Percentiles rank a stretch among this genome's conserved stretches.
phyloP scores from a whole-genome alignment of 1,139 yeast species.

The Candida labiduridarum region DNA sequence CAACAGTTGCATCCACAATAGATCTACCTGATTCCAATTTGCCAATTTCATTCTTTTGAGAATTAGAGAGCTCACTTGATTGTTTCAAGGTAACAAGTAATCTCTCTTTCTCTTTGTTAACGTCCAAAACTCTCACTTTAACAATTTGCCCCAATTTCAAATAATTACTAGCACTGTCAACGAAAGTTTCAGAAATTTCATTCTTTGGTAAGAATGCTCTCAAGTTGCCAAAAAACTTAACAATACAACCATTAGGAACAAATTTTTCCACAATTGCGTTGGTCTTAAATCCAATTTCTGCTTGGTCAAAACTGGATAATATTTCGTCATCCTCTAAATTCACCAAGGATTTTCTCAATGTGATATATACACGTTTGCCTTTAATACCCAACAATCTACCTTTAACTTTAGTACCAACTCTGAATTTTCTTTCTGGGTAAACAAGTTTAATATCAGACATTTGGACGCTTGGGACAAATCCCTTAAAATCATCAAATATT shows the following conservation, averaged over 20 bases:
- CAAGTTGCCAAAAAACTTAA: slow-evolving; percentile 78
- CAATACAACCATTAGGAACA: slow-evolving; percentile 76
- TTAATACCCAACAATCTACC: slow-evolving; percentile 60
- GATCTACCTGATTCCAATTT: slow-evolving; percentile 63
- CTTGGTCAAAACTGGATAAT: slow-evolving; percentile 52
- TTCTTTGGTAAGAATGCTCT: slow-evolving; percentile 82
- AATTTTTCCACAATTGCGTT: slow-evolving; percentile 77
- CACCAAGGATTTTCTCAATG: slow-evolving; percentile 83
- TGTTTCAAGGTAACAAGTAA: slow-evolving; percentile 76
- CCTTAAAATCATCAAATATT: slow-evolving; percentile 68
- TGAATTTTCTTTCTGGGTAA: slow-evolving; percentile 91
- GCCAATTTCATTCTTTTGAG: slow-evolving; percentile 52
- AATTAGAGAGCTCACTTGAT: slow-evolving; percentile 52
- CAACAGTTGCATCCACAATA: slow-evolving; percentile 60
- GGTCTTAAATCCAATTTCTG: slow-evolving; percentile 61
- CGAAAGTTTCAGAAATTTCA: slow-evolving; percentile 90
- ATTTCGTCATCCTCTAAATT: slow-evolving; percentile 64
- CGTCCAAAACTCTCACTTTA: slow-evolving; percentile 61
- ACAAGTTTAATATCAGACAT: slow-evolving; percentile 82
- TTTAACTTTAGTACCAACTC: slow-evolving; percentile 76
- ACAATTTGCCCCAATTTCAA: slow-evolving; percentile 86
- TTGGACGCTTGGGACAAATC: slow-evolving; percentile 72
- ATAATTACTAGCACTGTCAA: slow-evolving; percentile 74
- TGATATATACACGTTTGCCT: slow-evolving; percentile 53
- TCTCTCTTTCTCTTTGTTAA: slow-evolving; percentile 57